Evolutionary conservation across 2,329 filamentous ascomycete species (phyloP), one percentile per base, ranked within the genome.

Genomic region (Penicillium verrucosum): DNA sequence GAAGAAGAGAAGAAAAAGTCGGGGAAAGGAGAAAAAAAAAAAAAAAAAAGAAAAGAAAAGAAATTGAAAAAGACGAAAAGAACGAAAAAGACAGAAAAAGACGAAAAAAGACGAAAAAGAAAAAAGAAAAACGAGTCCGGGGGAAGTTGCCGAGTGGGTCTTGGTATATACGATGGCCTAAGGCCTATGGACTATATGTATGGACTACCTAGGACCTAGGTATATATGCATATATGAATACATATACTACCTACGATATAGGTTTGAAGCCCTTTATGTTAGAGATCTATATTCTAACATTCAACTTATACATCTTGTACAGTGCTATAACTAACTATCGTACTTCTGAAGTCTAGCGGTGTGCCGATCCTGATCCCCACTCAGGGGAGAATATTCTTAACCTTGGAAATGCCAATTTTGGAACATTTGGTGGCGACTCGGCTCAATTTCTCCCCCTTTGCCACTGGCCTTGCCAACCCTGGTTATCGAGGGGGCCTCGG

Each of bases 71-170:
- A 52, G 5, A 49, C 23, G 14, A 18, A 34, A 40, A 43, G 21
- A 21, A n/a, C 25, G 12, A 32, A 51, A 40, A 29, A 55, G 34
- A 57, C 37, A 38, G 51, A 41, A 51, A 59, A 41, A 52, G 9
- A 45, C 23, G 5, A 16, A 29, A 40, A 38, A 27, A 10, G 14
- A 4, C 16, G 23, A 36, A 38, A 27, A 10, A n/a, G 4, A 29
- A 51, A 36, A 29, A 55, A 30, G 6, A 57, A 62, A n/a, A 45
- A 44, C 29, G 60, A 63, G 58, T 60, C 51, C 53, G 63, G 64
- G 61, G 66, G 61, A 23, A 32, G 16, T n/a, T 37, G 46, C 38
- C 30, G 53, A 40, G 54, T 56, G 41, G 54, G 41, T 51, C 47
- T 23, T 37, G 12, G 32, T 30, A 9, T 30, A 43, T 43, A 43